These are phyloP conservation scores for Phlyctochytrium planicorne DNA, from an alignment of 192 early-diverging fungal genomes.

Conservation along the genomic window DNA sequence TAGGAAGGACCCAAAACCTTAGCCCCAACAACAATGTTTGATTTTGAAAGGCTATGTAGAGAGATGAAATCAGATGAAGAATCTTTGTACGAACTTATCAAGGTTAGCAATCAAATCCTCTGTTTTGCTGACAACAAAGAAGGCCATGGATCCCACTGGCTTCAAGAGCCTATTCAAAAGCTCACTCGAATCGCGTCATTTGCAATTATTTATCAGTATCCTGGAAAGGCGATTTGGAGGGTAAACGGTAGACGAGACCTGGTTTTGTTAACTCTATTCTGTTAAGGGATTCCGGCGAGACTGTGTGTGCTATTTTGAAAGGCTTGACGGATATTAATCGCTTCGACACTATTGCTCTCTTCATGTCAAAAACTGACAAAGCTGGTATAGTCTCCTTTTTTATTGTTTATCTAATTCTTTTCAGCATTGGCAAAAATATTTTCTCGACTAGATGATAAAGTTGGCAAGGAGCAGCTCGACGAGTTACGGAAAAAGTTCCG, in stretches of 20 bases:
- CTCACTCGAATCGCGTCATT: constrained; percentile 43
- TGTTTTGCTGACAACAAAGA: not conserved
- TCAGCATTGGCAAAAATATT: not conserved
- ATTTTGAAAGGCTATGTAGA: constrained; percentile 76
- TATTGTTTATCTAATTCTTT: not conserved
- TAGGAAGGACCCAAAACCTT: too few species aligned
- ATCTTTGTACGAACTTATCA: constrained; percentile 57
- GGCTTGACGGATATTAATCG: constrained; percentile 26
- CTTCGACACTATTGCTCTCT: constrained; percentile 39
- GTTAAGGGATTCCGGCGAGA: too few species aligned
- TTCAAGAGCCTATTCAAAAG: constrained; percentile 44
- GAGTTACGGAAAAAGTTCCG: too few species aligned
- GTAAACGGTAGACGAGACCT: too few species aligned
- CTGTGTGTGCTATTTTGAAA: constrained; percentile 15
- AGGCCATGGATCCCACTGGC: constrained; percentile 28
- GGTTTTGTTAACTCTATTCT: too few species aligned
- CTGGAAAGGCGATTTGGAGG: too few species aligned
- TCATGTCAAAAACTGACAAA: constrained; percentile 36
- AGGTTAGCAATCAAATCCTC: too few species aligned
- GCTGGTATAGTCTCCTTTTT: not conserved
- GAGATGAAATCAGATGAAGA: constrained; percentile 47
- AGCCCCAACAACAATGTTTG: constrained; percentile 48
- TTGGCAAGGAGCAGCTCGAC: too few species aligned
- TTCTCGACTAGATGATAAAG: too few species aligned
- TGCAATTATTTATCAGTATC: constrained; percentile 36